Evolutionary conservation across 2,329 filamentous ascomycete genomes (phyloP).

Genomic region (Nannizziopsis barbatae): DNA sequence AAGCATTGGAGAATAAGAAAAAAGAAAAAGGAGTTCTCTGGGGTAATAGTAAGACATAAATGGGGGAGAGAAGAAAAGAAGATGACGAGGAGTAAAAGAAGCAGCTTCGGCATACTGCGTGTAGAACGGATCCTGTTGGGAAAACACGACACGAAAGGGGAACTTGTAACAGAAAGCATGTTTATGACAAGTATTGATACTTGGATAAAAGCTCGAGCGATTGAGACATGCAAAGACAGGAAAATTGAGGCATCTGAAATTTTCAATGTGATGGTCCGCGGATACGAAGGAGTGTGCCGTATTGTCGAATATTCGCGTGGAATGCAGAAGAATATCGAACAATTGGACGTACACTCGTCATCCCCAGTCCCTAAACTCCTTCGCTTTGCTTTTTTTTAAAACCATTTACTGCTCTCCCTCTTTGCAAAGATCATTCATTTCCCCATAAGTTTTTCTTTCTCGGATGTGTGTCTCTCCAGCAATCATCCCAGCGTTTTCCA

Average conservation of each 20-base stretch:
- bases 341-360: conserved; percentile 6
- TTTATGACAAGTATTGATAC: neutral
- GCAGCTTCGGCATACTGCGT: too few species aligned
- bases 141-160: too few species aligned
- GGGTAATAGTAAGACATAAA: conserved; percentile 21
- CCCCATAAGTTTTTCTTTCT: too few species aligned
- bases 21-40: conserved; percentile 17
- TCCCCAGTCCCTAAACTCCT: conserved; percentile 3
- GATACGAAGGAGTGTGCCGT: neutral
- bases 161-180: neutral
- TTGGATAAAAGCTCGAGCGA: neutral
- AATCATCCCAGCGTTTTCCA: too few species aligned
- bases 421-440: conserved; percentile 1
- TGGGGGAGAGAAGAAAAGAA: conserved; percentile 12
- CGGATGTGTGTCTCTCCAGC: too few species aligned
- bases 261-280: conserved; percentile 7
- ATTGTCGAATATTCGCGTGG: neutral
- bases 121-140: neutral
- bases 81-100: neutral
- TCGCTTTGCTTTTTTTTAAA: neutral
- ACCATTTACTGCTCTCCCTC: conserved; percentile 4
- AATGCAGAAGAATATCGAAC: conserved; percentile 5
- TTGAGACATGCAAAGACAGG: neutral
- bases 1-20: too few species aligned
- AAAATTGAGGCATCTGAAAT: conserved; percentile 8